Conservation (phyloP, 1,284 basidiomycete species). For the Cutaneotrichosporon sp. region DNA sequence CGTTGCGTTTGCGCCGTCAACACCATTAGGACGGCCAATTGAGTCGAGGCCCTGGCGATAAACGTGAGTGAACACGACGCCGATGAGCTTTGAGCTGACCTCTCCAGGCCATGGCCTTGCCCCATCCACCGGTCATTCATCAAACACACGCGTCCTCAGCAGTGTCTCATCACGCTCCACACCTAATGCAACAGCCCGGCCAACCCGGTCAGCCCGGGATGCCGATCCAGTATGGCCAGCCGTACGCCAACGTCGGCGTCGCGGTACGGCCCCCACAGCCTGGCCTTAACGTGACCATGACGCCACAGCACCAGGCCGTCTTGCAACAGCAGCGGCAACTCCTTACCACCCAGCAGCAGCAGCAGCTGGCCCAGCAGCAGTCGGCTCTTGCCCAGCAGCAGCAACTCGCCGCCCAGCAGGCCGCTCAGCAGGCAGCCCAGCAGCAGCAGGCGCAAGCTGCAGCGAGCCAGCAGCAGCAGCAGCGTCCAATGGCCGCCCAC, state of each 20-base stretch:
- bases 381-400: conserved; percentile 17
- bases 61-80: conserved; percentile 16
- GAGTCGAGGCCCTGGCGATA: conserved; percentile 22
- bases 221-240: conserved; percentile 21
- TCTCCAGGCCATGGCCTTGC: conserved; percentile 42
- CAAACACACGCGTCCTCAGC: conserved; percentile 23
- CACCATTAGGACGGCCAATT: conserved; percentile 15
- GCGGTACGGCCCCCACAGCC: conserved; percentile 16
- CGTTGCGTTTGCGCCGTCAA: background rate
- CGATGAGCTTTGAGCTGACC: background rate
- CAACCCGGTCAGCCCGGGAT: conserved; percentile 28
- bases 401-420: conserved; percentile 1
- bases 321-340: conserved; percentile 13
- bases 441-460: conserved; percentile 3
- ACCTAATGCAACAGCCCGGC: conserved; percentile 27
- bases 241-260: conserved; percentile 15
- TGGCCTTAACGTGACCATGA: conserved; percentile 14
- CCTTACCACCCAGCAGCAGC: conserved; percentile 16
- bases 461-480: background rate
- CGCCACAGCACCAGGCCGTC: conserved; percentile 13
- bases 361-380: conserved; percentile 17
- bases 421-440: conserved; percentile 3
- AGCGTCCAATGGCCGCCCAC: conserved; percentile 8
- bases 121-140: conserved; percentile 36
- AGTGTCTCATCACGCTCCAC: conserved; percentile 22